phyloP scores from a whole-genome alignment of 2,329 filamentous ascomycete species.

The Hymenoscyphus salicellus region DNA sequence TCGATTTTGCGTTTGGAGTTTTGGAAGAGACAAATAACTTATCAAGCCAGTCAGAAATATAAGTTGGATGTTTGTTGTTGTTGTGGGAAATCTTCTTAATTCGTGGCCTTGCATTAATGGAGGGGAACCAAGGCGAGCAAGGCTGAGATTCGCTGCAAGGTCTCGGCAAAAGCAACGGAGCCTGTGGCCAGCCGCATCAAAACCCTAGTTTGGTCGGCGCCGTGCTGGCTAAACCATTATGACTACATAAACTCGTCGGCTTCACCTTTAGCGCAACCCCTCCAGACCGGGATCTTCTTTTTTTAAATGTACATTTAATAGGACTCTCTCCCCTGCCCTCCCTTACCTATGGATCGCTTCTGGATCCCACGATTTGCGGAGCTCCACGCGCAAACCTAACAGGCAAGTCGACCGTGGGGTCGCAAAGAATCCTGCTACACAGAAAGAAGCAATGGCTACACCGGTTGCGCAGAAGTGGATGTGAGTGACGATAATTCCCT shows the following conservation, averaged over 20 bases:
- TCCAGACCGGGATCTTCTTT: not conserved
- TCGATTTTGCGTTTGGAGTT: too few relatives aligned
- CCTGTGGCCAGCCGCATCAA: not conserved
- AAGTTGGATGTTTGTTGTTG: too few relatives aligned
- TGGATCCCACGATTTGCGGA: conserved; percentile 29
- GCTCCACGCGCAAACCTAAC: conserved; percentile 56
- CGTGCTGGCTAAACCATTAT: not conserved
- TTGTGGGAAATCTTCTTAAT: not conserved
- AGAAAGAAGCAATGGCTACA: conserved; percentile 29
- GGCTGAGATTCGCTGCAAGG: conserved; percentile 1
- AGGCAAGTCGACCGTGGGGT: conserved; percentile 52
- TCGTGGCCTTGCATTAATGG: not conserved
- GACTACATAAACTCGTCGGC: not conserved
- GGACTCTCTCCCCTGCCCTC: not conserved
- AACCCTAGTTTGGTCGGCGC: not conserved
- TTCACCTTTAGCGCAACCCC: conserved; percentile 5
- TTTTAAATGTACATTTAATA: conserved; percentile 3
- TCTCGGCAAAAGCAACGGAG: not conserved
- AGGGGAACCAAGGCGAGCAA: not conserved
- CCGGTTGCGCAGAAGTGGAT: conserved; percentile 49
- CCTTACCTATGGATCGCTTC: conserved; percentile 31
- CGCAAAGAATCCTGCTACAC: conserved; percentile 20
- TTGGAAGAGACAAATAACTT: too few relatives aligned
- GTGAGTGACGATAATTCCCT: conserved; percentile 39
- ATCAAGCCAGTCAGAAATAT: too few relatives aligned